These are phyloP conservation scores for Pseudoneurospora amorphoporcata DNA, from an alignment of 495 filamentous ascomycete genomes.

Conservation along the genomic window DNA sequence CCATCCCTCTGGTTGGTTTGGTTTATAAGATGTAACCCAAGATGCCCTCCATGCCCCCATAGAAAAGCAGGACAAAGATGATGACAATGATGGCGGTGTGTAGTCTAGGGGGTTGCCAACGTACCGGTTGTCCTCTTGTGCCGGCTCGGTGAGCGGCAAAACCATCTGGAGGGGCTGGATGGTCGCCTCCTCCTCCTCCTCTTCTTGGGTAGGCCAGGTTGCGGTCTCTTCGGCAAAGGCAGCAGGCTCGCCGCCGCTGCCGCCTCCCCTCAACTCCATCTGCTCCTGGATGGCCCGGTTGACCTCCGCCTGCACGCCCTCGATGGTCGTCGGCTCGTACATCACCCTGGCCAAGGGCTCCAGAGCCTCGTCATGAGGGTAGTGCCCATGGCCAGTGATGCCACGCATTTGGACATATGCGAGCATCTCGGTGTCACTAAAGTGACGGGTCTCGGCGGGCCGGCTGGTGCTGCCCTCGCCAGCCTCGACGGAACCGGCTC, in stretches of 20 bases:
- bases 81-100: background rate
- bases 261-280: background rate
- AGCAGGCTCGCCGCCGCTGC: background rate
- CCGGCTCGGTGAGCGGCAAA: background rate
- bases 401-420: background rate
- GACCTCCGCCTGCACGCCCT: background rate
- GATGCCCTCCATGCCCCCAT: background rate
- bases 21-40: background rate
- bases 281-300: background rate
- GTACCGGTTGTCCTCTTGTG: background rate
- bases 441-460: background rate
- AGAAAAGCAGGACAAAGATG: background rate
- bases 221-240: background rate
- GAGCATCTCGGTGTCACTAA: background rate
- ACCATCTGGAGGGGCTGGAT: background rate
- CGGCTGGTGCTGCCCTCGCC: background rate
- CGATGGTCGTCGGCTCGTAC: background rate
- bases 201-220: background rate
- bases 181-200: background rate
- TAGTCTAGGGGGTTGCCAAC: background rate
- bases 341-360: background rate
- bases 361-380: background rate
- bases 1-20: background rate
- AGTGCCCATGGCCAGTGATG: background rate
- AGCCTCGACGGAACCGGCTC: too few species aligned